phyloP scores from a whole-genome alignment of 306 rosid genomes.

The Cucurbita pepo region DNA sequence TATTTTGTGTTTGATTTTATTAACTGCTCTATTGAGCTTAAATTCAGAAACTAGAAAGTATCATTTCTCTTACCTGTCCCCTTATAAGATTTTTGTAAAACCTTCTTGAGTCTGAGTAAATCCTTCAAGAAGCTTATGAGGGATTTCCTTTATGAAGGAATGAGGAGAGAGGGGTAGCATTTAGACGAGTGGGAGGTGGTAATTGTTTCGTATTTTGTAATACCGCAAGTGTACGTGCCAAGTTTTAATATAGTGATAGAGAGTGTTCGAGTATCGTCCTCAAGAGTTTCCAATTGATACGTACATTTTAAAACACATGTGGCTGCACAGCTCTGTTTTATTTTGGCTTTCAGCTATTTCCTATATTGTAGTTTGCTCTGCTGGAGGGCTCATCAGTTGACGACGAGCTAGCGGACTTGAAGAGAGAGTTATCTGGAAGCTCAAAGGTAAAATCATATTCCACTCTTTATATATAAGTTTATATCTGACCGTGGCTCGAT shows the following conservation, averaged over 20 bases:
- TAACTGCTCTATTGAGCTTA: neutral
- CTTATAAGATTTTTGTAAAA: neutral
- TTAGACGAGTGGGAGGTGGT: neutral
- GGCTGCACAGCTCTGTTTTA: neutral
- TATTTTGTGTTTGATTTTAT: neutral
- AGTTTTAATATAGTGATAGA: no score
- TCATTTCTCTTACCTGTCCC: neutral
- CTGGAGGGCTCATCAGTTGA: constrained; percentile 79
- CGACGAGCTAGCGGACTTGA: constrained; percentile 30
- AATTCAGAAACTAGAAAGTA: neutral
- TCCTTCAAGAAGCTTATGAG: no score
- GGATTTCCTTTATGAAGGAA: no score
- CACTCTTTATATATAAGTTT: no score
- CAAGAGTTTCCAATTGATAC: no score
- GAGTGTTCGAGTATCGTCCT: no score
- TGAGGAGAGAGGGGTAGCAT: neutral
- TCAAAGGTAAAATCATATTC: constrained; percentile 31
- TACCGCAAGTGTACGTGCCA: no score
- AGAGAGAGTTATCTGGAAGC: constrained; percentile 48
- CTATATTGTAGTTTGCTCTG: constrained; percentile 64
- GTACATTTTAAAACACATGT: neutral
- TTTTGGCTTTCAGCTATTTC: neutral
- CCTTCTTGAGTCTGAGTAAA: neutral
- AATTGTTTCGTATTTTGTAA: no score
- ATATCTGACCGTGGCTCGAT: no score